These are phyloP conservation scores for Fusarium mundagurra DNA, from an alignment of 2,329 filamentous ascomycete genomes.

Conservation along the genomic window DNA sequence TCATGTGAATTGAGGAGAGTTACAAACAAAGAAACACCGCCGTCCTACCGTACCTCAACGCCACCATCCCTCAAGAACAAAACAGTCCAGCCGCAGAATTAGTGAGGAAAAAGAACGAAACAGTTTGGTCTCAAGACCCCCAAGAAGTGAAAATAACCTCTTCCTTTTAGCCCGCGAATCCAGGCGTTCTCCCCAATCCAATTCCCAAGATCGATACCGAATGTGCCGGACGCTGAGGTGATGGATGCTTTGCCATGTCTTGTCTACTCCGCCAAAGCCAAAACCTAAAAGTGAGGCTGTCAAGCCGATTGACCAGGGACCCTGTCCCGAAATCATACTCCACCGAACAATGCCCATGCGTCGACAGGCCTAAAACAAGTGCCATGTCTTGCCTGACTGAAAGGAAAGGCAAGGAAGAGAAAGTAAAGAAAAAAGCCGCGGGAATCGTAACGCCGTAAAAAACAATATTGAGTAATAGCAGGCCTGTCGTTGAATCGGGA, in stretches of 20 bases:
- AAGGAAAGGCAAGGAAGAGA: slow-evolving; percentile 1
- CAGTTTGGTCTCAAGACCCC: slow-evolving; percentile 16
- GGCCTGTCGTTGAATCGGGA: slow-evolving; percentile 28
- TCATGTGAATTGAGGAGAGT: slow-evolving; percentile 38
- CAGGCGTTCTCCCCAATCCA: slow-evolving; percentile 24
- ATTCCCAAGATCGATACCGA: slow-evolving; percentile 28
- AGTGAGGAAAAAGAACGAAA: slow-evolving; percentile 9
- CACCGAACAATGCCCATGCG: slow-evolving; percentile 34
- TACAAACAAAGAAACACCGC: slow-evolving; percentile 23
- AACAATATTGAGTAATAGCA: slow-evolving; percentile 18
- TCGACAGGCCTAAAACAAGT: slow-evolving; percentile 23
- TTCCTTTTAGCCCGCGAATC: slow-evolving; percentile 19
- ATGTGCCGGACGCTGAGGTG: slow-evolving; percentile 27
- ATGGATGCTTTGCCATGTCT: slow-evolving; percentile 41
- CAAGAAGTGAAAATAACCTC: slow-evolving; percentile 10
- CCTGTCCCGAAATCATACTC: slow-evolving; percentile 39
- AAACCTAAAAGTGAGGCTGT: slow-evolving; percentile 41
- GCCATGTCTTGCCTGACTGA: slow-evolving; percentile 15
- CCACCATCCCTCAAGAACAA: slow-evolving; percentile 23
- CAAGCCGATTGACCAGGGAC: slow-evolving; percentile 36
- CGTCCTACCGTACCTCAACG: slow-evolving; percentile 31
- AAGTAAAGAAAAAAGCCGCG: slow-evolving; percentile 3
- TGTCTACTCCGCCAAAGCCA: slow-evolving; percentile 42
- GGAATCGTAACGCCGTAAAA: slow-evolving; percentile 34
- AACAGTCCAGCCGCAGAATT: slow-evolving; percentile 11